Base-by-base conservation (phyloP, 768 basidiomycete species). In the Rhodotorula graminis region DNA sequence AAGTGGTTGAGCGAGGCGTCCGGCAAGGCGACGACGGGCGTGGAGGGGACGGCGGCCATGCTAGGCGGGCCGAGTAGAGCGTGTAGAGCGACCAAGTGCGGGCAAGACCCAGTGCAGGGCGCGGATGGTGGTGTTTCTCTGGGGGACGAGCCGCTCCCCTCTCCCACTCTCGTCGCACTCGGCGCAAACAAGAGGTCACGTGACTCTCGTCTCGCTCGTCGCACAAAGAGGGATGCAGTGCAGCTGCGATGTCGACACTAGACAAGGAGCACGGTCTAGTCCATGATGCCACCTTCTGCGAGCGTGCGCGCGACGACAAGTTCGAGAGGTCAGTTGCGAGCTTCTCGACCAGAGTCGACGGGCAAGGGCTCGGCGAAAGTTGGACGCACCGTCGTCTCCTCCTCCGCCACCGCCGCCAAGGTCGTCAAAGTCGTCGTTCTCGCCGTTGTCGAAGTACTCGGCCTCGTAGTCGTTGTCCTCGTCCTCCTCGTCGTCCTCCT, bases 401-500 rank as follows among this genome's bases (percentile, higher is more conserved):
- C 74, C 74, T 2, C 74, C 74, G 1, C 68, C 73, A 5, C 64
- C 57, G 8, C 67, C 70, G 16, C 67, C 74, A 3, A 67, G 67
- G 11, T 56, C 64, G 42, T 76, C 75, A 21, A 64, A 33, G 33
- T 71, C 74, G 57, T 76, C 74, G 14, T 67, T 71, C 37, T 76
- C 74, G 27, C 74, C 74, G 53, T 76, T 76, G 62, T 76, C 74
- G n/a, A 76, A 76, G 71, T 76, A 76, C 15, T 76, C 71, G 29
- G 66, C 65, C 47, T 68, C 75, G 64, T 76, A 76, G 61, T 76
- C 75, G 75, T 76, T 73, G 47, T 76, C 75, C 10, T 65, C 71
- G 33, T 76, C 75, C 18, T 63, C 59, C 19, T 70, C 71, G n/a
- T 75, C 70, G 23, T 70, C 70, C 23, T 75, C 67, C 21, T 76